Percentiles rank a stretch among this genome's conserved stretches.
Evolutionary conservation across 2,329 filamentous ascomycete species (phyloP).

Genomic region (Arthrocladium fulminans): DNA sequence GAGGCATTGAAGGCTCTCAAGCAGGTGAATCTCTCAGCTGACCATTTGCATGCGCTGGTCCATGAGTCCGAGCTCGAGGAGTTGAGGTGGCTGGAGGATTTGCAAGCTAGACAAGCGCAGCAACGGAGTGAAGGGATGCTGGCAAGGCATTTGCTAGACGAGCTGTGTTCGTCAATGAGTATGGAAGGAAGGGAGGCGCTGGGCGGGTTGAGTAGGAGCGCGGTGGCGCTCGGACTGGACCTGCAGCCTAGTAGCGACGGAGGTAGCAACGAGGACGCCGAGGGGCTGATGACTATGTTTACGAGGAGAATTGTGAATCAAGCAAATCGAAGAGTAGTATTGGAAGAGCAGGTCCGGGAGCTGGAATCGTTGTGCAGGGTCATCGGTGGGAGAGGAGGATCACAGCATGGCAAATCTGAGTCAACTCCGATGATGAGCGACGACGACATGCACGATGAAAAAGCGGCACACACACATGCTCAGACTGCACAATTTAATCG

Average conservation of each 20-base stretch:
- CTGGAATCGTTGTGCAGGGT: constrained; percentile 48
- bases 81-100: neutral
- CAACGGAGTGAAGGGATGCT: neutral
- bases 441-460: constrained; percentile 12
- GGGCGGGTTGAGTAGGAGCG: constrained; percentile 48
- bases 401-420: constrained; percentile 27
- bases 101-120: neutral
- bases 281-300: constrained; percentile 7
- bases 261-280: constrained; percentile 39
- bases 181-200: constrained; percentile 46
- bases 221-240: constrained; percentile 38
- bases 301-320: constrained; percentile 43
- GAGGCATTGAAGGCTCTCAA: constrained; percentile 19
- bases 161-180: neutral
- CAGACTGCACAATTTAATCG: constrained; percentile 68
- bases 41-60: constrained; percentile 8
- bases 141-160: neutral
- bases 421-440: constrained; percentile 26
- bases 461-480: constrained; percentile 49
- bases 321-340: constrained; percentile 45
- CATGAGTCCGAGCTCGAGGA: constrained; percentile 1
- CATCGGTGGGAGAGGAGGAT: constrained; percentile 40
- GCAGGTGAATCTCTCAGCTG: constrained; percentile 17
- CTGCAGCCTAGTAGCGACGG: constrained; percentile 27
- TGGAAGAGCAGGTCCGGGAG: constrained; percentile 48